phyloP scores from a whole-genome alignment of 257 asterid genomes.

The Nicotiana tomentosiformis region DNA sequence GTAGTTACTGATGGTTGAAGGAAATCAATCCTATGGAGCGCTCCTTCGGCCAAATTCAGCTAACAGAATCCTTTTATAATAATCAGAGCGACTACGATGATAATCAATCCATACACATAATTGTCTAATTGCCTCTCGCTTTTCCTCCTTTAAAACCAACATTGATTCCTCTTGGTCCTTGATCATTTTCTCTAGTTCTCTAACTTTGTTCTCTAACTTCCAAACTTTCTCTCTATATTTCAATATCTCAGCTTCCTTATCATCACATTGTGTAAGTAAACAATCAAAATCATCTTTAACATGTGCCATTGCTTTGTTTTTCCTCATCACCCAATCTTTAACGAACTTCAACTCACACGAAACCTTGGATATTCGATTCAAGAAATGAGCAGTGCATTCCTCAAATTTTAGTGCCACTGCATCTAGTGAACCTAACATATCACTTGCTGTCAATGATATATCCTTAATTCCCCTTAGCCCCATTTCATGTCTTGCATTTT shows the following conservation, averaged over 20 bases:
- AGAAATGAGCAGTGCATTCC: constrained; percentile 45
- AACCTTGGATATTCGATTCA: constrained; percentile 62
- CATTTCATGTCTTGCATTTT: constrained; percentile 11
- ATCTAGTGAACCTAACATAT: constrained; percentile 45
- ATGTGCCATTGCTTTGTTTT: constrained; percentile 33
- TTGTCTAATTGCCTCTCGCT: constrained; percentile 89
- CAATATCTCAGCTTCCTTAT: constrained; percentile 64
- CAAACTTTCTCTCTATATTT: constrained; percentile 52
- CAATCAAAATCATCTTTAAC: constrained; percentile 47
- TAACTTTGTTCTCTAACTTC: constrained; percentile 56
- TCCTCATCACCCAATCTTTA: constrained; percentile 63
- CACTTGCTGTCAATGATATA: constrained; percentile 41
- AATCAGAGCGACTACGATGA: constrained; percentile 63
- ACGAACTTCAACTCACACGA: constrained; percentile 62
- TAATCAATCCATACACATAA: constrained; percentile 87
- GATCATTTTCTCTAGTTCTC: constrained; percentile 57
- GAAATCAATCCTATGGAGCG: background rate
- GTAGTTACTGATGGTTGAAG: background rate
- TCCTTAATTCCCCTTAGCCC: constrained; percentile 38
- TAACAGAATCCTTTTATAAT: constrained; percentile 49
- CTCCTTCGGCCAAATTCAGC: constrained; percentile 29
- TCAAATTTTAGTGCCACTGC: constrained; percentile 47
- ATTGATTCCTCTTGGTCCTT: constrained; percentile 58
- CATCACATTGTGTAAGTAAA: constrained; percentile 48
- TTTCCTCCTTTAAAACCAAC: constrained; percentile 60